Conservation (phyloP, 495 filamentous ascomycete genomes). For the Penicillium cataractarum region DNA sequence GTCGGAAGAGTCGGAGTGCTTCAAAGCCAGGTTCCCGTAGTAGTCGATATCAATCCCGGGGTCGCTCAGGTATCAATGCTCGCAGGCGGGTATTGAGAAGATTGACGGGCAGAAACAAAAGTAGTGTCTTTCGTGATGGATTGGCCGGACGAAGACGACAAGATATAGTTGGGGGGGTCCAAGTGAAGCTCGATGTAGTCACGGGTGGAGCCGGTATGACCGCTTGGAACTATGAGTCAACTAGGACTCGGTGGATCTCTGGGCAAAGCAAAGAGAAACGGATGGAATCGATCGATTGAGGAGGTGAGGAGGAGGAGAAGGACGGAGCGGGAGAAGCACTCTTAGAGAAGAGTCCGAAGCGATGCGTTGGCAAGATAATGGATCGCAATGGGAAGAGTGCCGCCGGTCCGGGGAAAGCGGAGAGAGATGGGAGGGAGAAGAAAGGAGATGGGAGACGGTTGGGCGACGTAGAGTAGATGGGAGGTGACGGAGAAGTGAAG, state of each 20-base stretch:
- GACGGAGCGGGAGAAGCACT: conserved; percentile 12
- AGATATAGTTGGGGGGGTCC: conserved; percentile 8
- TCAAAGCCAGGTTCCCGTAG: conserved; percentile 43
- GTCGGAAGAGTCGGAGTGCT: conserved; percentile 42
- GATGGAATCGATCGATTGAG: background rate
- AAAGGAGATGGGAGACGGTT: conserved; percentile 21
- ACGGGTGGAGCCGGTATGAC: background rate
- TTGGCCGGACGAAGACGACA: conserved; percentile 16
- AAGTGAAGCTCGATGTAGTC: conserved; percentile 6
- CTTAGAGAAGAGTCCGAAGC: conserved; percentile 4
- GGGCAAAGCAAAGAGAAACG: background rate
- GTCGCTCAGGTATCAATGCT: conserved; percentile 29
- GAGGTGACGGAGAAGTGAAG: conserved; percentile 32
- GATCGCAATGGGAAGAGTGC: conserved; percentile 15
- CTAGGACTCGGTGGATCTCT: conserved; percentile 2
- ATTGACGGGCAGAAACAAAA: conserved; percentile 12
- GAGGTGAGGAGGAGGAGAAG: background rate
- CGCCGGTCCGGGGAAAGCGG: conserved; percentile 8
- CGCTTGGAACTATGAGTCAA: conserved; percentile 7
- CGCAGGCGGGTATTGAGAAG: conserved; percentile 24
- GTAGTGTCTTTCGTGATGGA: conserved; percentile 11
- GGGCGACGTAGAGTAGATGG: conserved; percentile 21
- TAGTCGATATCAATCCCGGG: conserved; percentile 36
- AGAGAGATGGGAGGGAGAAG: conserved; percentile 16
- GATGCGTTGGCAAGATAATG: conserved; percentile 23